phyloP scores from a whole-genome alignment of 129 eudicot species.

The Escallonia herrerae region DNA sequence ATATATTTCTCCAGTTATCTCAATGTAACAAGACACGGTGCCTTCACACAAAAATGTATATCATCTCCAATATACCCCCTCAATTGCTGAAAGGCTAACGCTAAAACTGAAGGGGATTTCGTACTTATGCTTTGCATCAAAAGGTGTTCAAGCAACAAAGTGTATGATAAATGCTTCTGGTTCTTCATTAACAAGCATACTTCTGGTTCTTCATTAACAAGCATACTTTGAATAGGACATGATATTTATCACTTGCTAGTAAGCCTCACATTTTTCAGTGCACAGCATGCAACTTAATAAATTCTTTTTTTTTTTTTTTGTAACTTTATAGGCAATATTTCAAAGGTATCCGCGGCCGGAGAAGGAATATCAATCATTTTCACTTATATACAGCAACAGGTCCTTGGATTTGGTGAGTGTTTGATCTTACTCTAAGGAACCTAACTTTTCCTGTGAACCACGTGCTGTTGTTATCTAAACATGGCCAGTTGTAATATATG shows the following conservation, averaged over 20 bases:
- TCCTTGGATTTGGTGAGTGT: constrained; percentile 63
- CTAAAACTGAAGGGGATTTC: too few species aligned
- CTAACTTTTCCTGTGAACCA: neutral
- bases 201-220: too few species aligned
- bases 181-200: too few species aligned
- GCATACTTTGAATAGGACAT: neutral
- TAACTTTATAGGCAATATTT: constrained; percentile 44
- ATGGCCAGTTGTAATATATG: too few species aligned
- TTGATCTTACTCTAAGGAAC: neutral
- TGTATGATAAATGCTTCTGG: neutral
- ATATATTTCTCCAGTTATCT: neutral
- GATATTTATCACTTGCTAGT: neutral
- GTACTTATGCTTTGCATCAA: too few species aligned
- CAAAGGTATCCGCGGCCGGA: constrained; percentile 67
- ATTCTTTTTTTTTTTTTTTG: constrained; percentile 1
- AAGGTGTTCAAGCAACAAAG: neutral
- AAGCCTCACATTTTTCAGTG: neutral
- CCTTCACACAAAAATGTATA: too few species aligned
- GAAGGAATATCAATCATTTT: constrained; percentile 71
- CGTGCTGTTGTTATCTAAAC: too few species aligned
- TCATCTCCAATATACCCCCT: too few species aligned
- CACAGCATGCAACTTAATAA: neutral
- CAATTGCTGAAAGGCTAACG: too few species aligned
- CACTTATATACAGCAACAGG: constrained; percentile 43
- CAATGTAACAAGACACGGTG: neutral